Percentiles rank a stretch among this genome's conserved stretches.
phyloP scores from a whole-genome alignment of 768 basidiomycete species.

The Mycena rosella region DNA sequence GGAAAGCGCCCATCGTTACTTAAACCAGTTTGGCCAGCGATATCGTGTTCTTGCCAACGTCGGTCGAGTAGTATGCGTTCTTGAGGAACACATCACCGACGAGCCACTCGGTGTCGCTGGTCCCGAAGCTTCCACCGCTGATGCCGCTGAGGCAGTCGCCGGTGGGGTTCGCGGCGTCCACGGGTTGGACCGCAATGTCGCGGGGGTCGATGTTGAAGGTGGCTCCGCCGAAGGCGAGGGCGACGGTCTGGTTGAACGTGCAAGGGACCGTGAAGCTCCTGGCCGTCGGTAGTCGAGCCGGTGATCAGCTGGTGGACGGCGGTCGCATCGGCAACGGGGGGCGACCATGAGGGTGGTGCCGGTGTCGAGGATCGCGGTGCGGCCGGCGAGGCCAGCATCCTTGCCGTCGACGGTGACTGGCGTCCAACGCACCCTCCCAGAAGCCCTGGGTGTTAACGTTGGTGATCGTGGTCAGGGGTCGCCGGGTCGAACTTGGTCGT shows the following conservation, averaged over 20 bases:
- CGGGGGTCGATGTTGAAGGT: conserved; percentile 70
- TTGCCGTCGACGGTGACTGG: conserved; percentile 69
- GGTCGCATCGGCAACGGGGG: conserved; percentile 52
- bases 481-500: conserved; percentile 70
- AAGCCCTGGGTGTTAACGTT: conserved; percentile 80
- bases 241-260: conserved; percentile 55
- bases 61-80: conserved; percentile 33
- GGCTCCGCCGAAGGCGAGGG: conserved; percentile 61
- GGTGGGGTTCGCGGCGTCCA: conserved; percentile 63
- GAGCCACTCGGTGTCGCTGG: conserved; percentile 73
- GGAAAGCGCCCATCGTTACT: not conserved
- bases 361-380: conserved; percentile 81
- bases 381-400: conserved; percentile 63
- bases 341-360: conserved; percentile 69
- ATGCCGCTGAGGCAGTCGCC: conserved; percentile 83
- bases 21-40: conserved; percentile 32
- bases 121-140: conserved; percentile 68
- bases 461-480: conserved; percentile 69
- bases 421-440: conserved; percentile 81
- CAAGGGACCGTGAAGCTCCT: conserved; percentile 69
- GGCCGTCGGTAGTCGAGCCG: conserved; percentile 57
- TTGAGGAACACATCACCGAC: conserved; percentile 40
- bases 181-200: conserved; percentile 70
- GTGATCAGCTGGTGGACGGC: conserved; percentile 58
- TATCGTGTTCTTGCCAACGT: conserved; percentile 31